phyloP scores from a whole-genome alignment of 2,329 filamentous ascomycete species.

The Torrubiellomyces zombiae region DNA sequence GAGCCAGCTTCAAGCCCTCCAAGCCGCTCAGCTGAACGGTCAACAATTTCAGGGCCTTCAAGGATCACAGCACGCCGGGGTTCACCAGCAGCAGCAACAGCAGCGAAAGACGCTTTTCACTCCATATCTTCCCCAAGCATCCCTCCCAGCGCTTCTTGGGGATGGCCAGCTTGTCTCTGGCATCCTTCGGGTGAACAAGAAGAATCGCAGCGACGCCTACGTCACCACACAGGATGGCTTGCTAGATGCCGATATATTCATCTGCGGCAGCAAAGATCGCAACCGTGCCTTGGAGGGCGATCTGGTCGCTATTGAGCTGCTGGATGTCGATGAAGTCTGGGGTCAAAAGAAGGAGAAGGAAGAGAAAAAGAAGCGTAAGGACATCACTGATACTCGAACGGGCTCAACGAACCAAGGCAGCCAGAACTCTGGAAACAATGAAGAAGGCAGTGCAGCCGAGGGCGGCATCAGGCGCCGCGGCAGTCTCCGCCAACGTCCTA shows the following conservation, averaged over 20 bases:
- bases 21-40: slow-evolving; percentile 69
- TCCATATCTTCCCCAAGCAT: slow-evolving; percentile 89
- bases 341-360: slow-evolving; percentile 97
- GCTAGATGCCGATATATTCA: slow-evolving; percentile 96
- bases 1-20: slow-evolving; percentile 78
- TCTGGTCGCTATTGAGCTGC: slow-evolving; percentile 83
- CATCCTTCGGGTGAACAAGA: slow-evolving; percentile 97
- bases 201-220: slow-evolving; percentile 97
- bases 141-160: slow-evolving; percentile 71
- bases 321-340: slow-evolving; percentile 98
- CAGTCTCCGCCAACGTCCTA: slow-evolving; percentile 88
- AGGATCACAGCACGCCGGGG: slow-evolving; percentile 56
- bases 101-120: slow-evolving; percentile 98
- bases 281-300: slow-evolving; percentile 95
- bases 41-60: slow-evolving; percentile 55
- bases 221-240: slow-evolving; percentile 78
- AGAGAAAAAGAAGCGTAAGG: slow-evolving; percentile 99
- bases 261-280: slow-evolving; percentile 96
- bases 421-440: slow-evolving; percentile 43
- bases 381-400: slow-evolving; percentile 80
- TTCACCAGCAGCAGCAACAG: slow-evolving; percentile 57
- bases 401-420: slow-evolving; percentile 59
- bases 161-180: slow-evolving; percentile 92
- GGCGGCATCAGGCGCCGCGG: slow-evolving; percentile 83
- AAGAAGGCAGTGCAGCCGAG: slow-evolving; percentile 48